Evolutionary conservation across 2,329 filamentous ascomycete species (phyloP).

Genomic region (Fonsecaea pugnacius): DNA sequence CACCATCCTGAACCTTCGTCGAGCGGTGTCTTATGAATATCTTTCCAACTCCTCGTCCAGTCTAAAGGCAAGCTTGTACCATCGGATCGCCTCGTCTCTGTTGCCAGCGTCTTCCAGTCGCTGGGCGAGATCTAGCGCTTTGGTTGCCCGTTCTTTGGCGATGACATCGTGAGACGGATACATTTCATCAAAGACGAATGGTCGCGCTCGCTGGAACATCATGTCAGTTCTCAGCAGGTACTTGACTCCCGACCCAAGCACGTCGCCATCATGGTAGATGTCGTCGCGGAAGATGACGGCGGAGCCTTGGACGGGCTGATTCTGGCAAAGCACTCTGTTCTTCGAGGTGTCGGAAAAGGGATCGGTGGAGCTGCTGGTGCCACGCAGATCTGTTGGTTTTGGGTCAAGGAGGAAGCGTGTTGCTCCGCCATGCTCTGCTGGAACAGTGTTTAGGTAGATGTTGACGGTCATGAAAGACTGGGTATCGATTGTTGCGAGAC

Average conservation of each 20-base stretch:
- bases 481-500: not conserved
- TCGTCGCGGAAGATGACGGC: constrained; percentile 2
- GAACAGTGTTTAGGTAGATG: constrained; percentile 3
- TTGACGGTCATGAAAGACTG: constrained; percentile 5
- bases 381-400: not conserved
- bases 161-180: not conserved
- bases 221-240: not conserved
- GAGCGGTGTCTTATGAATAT: not conserved
- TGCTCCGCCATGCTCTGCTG: not conserved
- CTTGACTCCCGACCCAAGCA: not conserved
- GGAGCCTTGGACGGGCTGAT: not conserved
- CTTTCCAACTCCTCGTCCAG: not conserved
- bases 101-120: not conserved
- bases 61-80: not conserved
- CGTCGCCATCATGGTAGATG: constrained; percentile 1
- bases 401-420: not conserved
- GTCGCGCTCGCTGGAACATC: not conserved
- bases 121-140: constrained; percentile 1
- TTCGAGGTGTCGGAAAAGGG: not conserved
- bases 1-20: not conserved
- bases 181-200: not conserved
- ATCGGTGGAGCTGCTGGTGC: no score
- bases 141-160: not conserved
- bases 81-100: not conserved
- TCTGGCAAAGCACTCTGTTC: not conserved